A percentile compares a stretch with the other conserved stretches of the same genome.
Evolutionary conservation across 2,329 filamentous ascomycete genomes (phyloP).

Genomic region (Colletotrichum noveboracense): DNA sequence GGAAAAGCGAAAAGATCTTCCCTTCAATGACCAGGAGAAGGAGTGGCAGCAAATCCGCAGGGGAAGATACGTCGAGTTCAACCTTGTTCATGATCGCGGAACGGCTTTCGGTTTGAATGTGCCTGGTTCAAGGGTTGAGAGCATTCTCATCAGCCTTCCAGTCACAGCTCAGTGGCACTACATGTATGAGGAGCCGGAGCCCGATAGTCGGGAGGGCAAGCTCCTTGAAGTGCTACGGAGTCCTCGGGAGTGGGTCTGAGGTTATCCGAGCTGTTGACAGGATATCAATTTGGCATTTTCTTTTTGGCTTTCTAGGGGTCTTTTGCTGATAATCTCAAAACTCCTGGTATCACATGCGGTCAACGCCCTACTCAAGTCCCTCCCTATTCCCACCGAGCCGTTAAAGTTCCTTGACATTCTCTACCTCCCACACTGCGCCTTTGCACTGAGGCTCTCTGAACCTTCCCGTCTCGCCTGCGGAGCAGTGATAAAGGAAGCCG

Average conservation of each 20-base stretch:
- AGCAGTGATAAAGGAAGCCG: not conserved
- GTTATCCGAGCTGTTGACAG: no score
- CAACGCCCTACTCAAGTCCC: not conserved
- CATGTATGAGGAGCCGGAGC: slow-evolving; percentile 80
- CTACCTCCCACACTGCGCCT: not conserved
- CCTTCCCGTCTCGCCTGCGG: not conserved
- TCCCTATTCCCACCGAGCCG: not conserved
- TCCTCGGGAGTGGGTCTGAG: slow-evolving; percentile 69
- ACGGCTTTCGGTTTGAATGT: slow-evolving; percentile 94
- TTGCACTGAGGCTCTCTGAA: not conserved
- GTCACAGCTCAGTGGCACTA: slow-evolving; percentile 94
- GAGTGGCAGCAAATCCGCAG: slow-evolving; percentile 94
- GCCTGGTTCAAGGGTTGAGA: slow-evolving; percentile 89
- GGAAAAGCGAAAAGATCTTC: slow-evolving; percentile 86
- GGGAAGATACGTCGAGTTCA: slow-evolving; percentile 97
- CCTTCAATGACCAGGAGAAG: slow-evolving; percentile 83
- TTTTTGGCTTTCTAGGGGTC: no score
- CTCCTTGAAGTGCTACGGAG: slow-evolving; percentile 73
- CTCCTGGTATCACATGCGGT: rapidly evolving
- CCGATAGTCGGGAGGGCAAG: slow-evolving; percentile 76
- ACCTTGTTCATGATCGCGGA: slow-evolving; percentile 93
- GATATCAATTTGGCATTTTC: no score
- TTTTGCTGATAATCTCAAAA: not conserved
- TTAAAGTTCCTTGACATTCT: not conserved
- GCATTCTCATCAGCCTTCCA: slow-evolving; percentile 95